phyloP scores from a whole-genome alignment of 1,139 yeast genomes.

The Insectozyma bohioensis region DNA sequence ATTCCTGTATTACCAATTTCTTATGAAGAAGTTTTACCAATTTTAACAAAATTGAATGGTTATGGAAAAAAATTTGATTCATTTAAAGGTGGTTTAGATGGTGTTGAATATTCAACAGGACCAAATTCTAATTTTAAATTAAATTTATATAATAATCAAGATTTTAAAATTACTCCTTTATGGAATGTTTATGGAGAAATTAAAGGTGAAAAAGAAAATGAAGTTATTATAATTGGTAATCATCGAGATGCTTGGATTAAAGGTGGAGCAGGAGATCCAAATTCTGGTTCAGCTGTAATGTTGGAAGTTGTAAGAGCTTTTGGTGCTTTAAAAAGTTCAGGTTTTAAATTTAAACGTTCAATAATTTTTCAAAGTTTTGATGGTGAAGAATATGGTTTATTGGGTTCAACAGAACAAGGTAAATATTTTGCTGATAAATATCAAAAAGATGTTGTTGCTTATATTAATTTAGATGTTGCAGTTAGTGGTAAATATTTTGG shows the following conservation, averaged over 20 bases:
- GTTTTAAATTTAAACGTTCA: conserved; percentile 41
- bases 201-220: conserved; percentile 39
- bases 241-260: conserved; percentile 57
- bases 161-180: conserved; percentile 41
- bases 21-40: conserved; percentile 47
- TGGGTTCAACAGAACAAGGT: conserved; percentile 50
- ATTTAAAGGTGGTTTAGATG: conserved; percentile 46
- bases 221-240: conserved; percentile 46
- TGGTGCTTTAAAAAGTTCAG: conserved; percentile 43
- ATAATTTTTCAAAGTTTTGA: conserved; percentile 44
- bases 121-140: conserved; percentile 48
- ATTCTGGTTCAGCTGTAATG: conserved; percentile 44
- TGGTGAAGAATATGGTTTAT: conserved; percentile 49
- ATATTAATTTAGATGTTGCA: conserved; percentile 43
- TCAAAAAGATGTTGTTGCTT: conserved; percentile 42
- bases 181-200: conserved; percentile 49
- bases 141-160: conserved; percentile 44
- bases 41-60: conserved; percentile 42
- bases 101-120: conserved; percentile 42
- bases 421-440: conserved; percentile 38
- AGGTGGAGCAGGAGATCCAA: conserved; percentile 53
- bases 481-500: conserved; percentile 34
- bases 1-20: conserved; percentile 52
- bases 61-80: conserved; percentile 33
- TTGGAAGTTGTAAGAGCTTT: conserved; percentile 48